Evolutionary conservation across 371 early-diverging fungal genomes (phyloP), one percentile per base, ranked within the genome.

Genomic region (Dinochytrium kinnereticum): DNA sequence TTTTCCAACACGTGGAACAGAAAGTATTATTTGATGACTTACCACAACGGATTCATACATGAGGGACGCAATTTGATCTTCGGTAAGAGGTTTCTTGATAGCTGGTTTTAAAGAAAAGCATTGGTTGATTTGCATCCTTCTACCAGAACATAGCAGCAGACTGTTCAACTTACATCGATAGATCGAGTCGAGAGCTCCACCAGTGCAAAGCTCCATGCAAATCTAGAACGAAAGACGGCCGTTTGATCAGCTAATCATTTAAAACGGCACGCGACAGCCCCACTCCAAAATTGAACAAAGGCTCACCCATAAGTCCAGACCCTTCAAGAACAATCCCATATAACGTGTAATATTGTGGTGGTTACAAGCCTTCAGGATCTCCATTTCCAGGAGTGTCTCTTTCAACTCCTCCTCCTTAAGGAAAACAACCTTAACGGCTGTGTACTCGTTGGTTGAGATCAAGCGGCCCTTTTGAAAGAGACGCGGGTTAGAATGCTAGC

Each of bases 201-300:
- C 90, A 2, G 78, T 81, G 69, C 91, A 91, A 30, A 82, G 85
- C 70, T 91, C 91, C 82, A 91, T 86, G 71, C 86, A 85, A 65
- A 90, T 86, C 90, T 86, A 44, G 38, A 40, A 31, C n/a, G n/a
- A n/a, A n/a, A n/a, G n/a, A n/a, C n/a, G n/a, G n/a, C n/a, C n/a
- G n/a, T 34, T 34, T 28, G 36, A 26, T 19, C 36, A 40, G 28
- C 38, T 13, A 3, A 66, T n/a, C n/a, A n/a, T n/a, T n/a, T n/a
- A n/a, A n/a, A n/a, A n/a, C n/a, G n/a, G n/a, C n/a, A n/a, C n/a
- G n/a, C n/a, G n/a, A n/a, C n/a, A n/a, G n/a, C n/a, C n/a, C n/a
- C n/a, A n/a, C n/a, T n/a, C n/a, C n/a, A n/a, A n/a, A 2, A 66
- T 37, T 7, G 36, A 37, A 66, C 21, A 66, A 40, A 66, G 36